Evolutionary conservation across 78 protist genomes (phyloP), one percentile per base, ranked within the genome.

Genomic region (Dictyostelium capitatum): DNA sequence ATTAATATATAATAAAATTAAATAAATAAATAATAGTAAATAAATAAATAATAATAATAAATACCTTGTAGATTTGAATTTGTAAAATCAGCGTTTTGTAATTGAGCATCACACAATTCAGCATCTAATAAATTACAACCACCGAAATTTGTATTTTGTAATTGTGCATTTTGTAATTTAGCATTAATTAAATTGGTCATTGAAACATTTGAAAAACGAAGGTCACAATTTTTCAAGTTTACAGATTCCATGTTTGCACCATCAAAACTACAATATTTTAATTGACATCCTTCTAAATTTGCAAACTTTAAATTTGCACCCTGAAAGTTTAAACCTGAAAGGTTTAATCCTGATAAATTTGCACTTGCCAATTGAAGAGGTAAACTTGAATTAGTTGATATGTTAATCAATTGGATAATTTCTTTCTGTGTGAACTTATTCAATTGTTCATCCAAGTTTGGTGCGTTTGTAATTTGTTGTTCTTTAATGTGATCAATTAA

Each of bases 11-110:
- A n/a, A n/a, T n/a, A n/a, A n/a, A n/a, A n/a, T n/a, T n/a, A n/a
- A n/a, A n/a, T n/a, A n/a, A n/a, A n/a, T n/a, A n/a, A n/a, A n/a
- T n/a, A n/a, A n/a, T n/a, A n/a, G n/a, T n/a, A n/a, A n/a, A n/a
- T n/a, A n/a, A n/a, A n/a, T n/a, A n/a, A n/a, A n/a, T n/a, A n/a
- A n/a, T n/a, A n/a, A n/a, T n/a, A n/a, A n/a, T n/a, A n/a, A n/a
- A n/a, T n/a, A n/a, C n/a, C 73, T 51, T 87, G 93, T 4, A 87
- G 65, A 7, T 47, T 48, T 30, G 93, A 64, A 37, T 79, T 87
- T 77, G 77, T 83, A 47, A 87, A 87, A 51, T 87, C 93, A 30
- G 93, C 93, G 65, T 78, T 87, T 78, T 87, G 93, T 30, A 87
- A 79, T 30, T 82, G 79, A 8, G 85, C 70, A 28, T 87, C 93